A percentile compares a stretch with the other conserved stretches of the same genome.
phyloP scores from a whole-genome alignment of 208 protist species.

The Wallacemonas sp. region DNA sequence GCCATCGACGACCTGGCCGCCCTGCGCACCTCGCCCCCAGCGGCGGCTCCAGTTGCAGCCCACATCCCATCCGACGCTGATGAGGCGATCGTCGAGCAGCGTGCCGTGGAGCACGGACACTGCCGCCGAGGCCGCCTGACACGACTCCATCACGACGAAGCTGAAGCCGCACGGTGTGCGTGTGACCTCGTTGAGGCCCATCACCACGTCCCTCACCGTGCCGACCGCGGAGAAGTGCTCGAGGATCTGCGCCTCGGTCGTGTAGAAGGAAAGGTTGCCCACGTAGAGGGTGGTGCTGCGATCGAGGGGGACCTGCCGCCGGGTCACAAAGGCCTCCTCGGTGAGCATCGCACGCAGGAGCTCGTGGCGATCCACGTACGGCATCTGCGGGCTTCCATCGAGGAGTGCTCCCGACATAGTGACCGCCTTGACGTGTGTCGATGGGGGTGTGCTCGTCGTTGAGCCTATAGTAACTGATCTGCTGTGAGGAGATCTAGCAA shows the following conservation, averaged over 20 bases:
- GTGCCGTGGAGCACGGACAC: conserved; percentile 82
- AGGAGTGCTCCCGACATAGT: conserved; percentile 72
- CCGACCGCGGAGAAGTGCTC: conserved; percentile 95
- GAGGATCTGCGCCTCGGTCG: conserved; percentile 97
- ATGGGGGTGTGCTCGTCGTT: too few species aligned
- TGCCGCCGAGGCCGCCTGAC: conserved; percentile 89
- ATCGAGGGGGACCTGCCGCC: conserved; percentile 72
- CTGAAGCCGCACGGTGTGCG: conserved; percentile 98
- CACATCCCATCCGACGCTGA: conserved; percentile 88
- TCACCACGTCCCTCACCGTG: conserved; percentile 96
- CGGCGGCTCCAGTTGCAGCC: conserved; percentile 76
- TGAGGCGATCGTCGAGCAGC: conserved; percentile 79
- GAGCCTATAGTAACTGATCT: too few species aligned
- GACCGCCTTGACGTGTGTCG: too few species aligned
- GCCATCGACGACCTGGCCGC: conserved; percentile 93
- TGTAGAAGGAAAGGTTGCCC: conserved; percentile 98
- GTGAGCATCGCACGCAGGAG: conserved; percentile 68
- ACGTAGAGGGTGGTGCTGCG: conserved; percentile 96
- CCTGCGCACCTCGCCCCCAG: conserved; percentile 85
- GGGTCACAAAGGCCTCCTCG: conserved; percentile 63
- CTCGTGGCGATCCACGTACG: conserved; percentile 87
- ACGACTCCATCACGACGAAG: conserved; percentile 97
- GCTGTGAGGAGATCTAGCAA: too few species aligned
- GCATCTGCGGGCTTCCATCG: conserved; percentile 62
- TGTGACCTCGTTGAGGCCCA: conserved; percentile 96